Base-by-base conservation (phyloP, 768 basidiomycete genomes). In the Suillus alpinus region DNA sequence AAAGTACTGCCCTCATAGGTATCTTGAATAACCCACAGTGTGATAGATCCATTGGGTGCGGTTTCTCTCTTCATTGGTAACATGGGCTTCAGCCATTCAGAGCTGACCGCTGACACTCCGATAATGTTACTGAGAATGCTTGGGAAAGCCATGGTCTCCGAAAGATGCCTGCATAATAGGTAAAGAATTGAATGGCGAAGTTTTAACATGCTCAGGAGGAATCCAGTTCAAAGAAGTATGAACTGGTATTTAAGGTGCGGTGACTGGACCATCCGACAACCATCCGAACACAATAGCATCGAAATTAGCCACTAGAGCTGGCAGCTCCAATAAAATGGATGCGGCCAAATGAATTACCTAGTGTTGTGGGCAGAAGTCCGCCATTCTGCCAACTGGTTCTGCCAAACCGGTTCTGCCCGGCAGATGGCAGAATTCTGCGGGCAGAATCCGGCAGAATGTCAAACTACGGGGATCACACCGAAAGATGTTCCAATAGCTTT, bases 11-110 rank as follows among this genome's bases (percentile, higher is more conserved):
- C 89, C 47, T 81, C 78, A 67, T 87, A 91, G 5, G 81, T 83
- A 68, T 89, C 88, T 72, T 89, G 69, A 10, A 83, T 81, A 14
- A 88, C 74, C 89, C 89, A 92, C 6, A 90, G 67, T 65, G 83
- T 85, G 6, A 72, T 78, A 5, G 83, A 76, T n/a, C 79, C 82
- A 62, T 85, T 76, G 2, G 78, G 62, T 40, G 77, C 78, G 31
- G 72, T 75, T 59, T 81, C 79, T 34, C 81, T 60, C 40, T 52
- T 60, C 34, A 13, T n/a, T 6, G 58, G 37, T 6, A 29, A 12
- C 16, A 37, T 36, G n/a, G 34, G 32, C n/a, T n/a, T 39, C 29
- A 34, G 23, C 46, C n/a, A 26, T 39, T 36, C 52, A 14, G 32
- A 36, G 18, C 13, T 29, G 16, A 6, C 34, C n/a, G 6, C 37